phyloP scores from a whole-genome alignment of 2,329 filamentous ascomycete species.

The Cladosporium sp. region DNA sequence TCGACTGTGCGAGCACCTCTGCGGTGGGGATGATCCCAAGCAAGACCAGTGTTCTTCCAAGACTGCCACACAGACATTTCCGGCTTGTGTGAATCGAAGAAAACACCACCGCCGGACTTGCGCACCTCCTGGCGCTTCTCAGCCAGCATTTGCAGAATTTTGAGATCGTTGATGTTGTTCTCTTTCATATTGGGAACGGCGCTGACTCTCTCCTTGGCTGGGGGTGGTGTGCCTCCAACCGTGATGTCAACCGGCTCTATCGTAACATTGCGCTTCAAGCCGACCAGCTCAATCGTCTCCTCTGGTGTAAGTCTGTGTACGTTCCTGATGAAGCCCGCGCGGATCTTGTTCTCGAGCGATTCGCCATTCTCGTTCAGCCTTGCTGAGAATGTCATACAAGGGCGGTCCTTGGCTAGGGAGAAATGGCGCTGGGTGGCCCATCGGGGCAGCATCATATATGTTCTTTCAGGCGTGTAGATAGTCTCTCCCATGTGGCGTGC shows the following conservation, averaged over 20 bases:
- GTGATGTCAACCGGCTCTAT: conserved; percentile 30
- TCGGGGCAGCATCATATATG: conserved; percentile 59
- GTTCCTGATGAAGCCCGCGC: conserved; percentile 57
- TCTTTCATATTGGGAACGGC: conserved; percentile 32
- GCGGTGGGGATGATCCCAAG: conserved; percentile 45
- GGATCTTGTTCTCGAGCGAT: conserved; percentile 57
- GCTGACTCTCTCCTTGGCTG: conserved; percentile 17
- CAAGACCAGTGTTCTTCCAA: conserved; percentile 36
- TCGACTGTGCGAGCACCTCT: conserved; percentile 41
- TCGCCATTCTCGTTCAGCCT: conserved; percentile 55
- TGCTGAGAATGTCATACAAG: conserved; percentile 63
- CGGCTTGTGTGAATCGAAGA: conserved; percentile 34
- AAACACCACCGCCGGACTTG: conserved; percentile 42
- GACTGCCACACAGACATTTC: conserved; percentile 43
- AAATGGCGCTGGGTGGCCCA: conserved; percentile 54
- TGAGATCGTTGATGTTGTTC: conserved; percentile 37
- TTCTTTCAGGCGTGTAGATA: conserved; percentile 59
- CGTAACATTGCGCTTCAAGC: conserved; percentile 17
- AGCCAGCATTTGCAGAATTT: conserved; percentile 41
- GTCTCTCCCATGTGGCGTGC: conserved; percentile 61
- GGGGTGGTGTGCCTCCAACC: conserved; percentile 40
- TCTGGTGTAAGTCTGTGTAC: conserved; percentile 56
- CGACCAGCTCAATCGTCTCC: conserved; percentile 33
- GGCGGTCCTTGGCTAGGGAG: conserved; percentile 56
- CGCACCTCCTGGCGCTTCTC: conserved; percentile 38